Conservation (phyloP, 2,329 filamentous ascomycete species). For the Septoria petroselini region DNA sequence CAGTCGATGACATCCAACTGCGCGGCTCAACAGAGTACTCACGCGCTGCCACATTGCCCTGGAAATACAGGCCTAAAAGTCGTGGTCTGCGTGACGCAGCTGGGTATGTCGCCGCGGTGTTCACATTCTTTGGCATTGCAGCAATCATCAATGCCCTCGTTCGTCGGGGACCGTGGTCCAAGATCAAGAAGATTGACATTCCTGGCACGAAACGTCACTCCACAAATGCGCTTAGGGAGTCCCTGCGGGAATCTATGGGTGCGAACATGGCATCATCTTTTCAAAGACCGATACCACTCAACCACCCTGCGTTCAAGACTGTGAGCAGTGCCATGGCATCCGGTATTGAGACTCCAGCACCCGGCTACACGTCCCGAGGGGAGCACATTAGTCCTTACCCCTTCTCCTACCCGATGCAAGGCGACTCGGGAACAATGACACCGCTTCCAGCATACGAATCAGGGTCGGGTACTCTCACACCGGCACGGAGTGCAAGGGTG, state of each 20-base stretch:
- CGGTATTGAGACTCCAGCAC: slow-evolving; percentile 22
- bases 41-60: slow-evolving; percentile 22
- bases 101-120: slow-evolving; percentile 31
- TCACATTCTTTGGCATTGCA: slow-evolving; percentile 30
- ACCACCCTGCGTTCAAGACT: slow-evolving; percentile 1
- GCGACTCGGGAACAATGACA: slow-evolving; percentile 19
- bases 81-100: slow-evolving; percentile 26
- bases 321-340: slow-evolving; percentile 5
- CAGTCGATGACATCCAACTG: slow-evolving; percentile 31
- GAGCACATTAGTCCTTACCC: slow-evolving; percentile 4
- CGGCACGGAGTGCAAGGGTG: slow-evolving; percentile 4
- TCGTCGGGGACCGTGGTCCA: slow-evolving; percentile 30
- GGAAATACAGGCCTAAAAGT: slow-evolving; percentile 18
- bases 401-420: background rate
- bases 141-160: slow-evolving; percentile 32
- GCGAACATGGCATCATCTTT: slow-evolving; percentile 6
- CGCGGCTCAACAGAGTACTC: slow-evolving; percentile 28
- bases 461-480: background rate
- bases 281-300: slow-evolving; percentile 9
- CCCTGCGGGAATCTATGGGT: slow-evolving; percentile 23
- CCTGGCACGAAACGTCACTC: slow-evolving; percentile 23
- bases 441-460: slow-evolving; percentile 23
- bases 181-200: slow-evolving; percentile 24
- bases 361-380: slow-evolving; percentile 21
- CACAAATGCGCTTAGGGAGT: slow-evolving; percentile 19